Conservation (phyloP, 2,329 filamentous ascomycete species). For the Lanzia echinophila region DNA sequence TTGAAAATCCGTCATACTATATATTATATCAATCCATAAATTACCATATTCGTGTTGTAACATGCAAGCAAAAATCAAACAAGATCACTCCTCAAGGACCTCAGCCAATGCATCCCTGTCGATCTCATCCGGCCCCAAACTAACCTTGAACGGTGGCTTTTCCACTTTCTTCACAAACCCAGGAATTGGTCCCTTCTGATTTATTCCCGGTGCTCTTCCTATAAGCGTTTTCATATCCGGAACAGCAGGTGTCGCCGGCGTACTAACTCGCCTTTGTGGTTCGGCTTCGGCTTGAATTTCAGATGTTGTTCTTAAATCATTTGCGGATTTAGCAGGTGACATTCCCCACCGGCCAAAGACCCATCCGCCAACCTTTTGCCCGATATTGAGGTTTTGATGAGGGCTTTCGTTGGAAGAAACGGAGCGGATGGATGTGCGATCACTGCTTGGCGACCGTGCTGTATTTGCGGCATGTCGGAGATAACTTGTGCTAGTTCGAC, state of each 20-base stretch:
- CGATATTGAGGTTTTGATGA: slow-evolving; percentile 29
- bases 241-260: no score
- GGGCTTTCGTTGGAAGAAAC: slow-evolving; percentile 26
- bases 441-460: slow-evolving; percentile 9
- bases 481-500: slow-evolving; percentile 45
- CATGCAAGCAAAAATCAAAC: no score
- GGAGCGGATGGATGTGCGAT: no score
- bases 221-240: not conserved
- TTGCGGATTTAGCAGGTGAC: slow-evolving; percentile 37
- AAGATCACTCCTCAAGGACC: slow-evolving; percentile 15
- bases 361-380: slow-evolving; percentile 57
- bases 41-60: no score
- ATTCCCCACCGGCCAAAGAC: slow-evolving; percentile 57
- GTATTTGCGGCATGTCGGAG: slow-evolving; percentile 44
- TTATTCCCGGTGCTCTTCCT: slow-evolving; percentile 63
- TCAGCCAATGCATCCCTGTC: slow-evolving; percentile 29
- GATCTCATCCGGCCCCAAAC: slow-evolving; percentile 16
- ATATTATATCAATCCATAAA: not conserved
- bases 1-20: no score
- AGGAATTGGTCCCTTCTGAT: slow-evolving; percentile 67
- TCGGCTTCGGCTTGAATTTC: slow-evolving; percentile 35
- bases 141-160: slow-evolving; percentile 27
- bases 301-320: slow-evolving; percentile 12
- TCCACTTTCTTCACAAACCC: slow-evolving; percentile 51
- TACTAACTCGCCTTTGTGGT: slow-evolving; percentile 28